Evolutionary conservation across 78 protist genomes (phyloP).

Genomic region (Dictyostelium firmibasis): DNA sequence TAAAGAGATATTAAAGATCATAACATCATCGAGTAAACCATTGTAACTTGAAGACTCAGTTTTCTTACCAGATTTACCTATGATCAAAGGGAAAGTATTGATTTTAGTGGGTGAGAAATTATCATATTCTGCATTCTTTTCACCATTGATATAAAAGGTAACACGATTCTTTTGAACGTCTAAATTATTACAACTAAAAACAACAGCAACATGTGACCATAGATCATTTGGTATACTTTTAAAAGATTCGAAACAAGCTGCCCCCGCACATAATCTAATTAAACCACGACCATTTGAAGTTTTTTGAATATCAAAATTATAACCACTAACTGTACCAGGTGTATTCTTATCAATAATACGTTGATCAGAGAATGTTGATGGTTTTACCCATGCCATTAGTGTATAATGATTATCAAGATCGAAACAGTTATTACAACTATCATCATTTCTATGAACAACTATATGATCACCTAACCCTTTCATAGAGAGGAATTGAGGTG

Average conservation of each 20-base stretch:
- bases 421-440: not conserved
- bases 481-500: not conserved
- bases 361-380: constrained; percentile 45
- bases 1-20: constrained; percentile 33
- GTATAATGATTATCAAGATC: constrained; percentile 18
- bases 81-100: not conserved
- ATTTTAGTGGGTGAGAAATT: constrained; percentile 1
- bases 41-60: not conserved
- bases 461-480: constrained; percentile 58
- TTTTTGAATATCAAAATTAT: constrained; percentile 45
- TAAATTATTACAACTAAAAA: not conserved
- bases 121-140: not conserved
- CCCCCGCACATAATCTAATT: constrained; percentile 32
- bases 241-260: not conserved
- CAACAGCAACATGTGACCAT: constrained; percentile 44
- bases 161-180: constrained; percentile 5
- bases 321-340: not conserved
- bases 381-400: constrained; percentile 60
- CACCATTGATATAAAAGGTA: constrained; percentile 34
- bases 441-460: not conserved
- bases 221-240: constrained; percentile 5
- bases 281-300: not conserved
- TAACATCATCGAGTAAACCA: constrained; percentile 33
- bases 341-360: constrained; percentile 40
- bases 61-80: not conserved